Percentiles rank a stretch among this genome's conserved stretches.
Conservation (phyloP, 495 filamentous ascomycete species). For the Astrocystis sublimbata region DNA sequence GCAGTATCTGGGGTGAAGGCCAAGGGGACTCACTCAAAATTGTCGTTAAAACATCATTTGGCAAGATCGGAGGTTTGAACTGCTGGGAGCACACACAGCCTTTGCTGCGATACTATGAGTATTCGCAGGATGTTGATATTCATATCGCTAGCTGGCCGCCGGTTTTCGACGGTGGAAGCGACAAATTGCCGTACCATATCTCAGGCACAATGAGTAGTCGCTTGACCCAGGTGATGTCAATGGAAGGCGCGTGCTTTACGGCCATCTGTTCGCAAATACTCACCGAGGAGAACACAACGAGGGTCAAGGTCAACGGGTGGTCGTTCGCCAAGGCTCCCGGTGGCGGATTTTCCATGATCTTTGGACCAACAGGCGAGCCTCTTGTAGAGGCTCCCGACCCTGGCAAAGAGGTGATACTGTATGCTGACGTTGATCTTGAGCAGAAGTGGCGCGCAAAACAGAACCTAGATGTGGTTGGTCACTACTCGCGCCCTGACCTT, state of each 20-base stretch:
- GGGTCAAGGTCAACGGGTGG: conserved; percentile 49
- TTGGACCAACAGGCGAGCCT: conserved; percentile 54
- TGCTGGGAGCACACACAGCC: conserved; percentile 66
- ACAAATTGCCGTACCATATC: conserved; percentile 31
- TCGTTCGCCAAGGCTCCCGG: conserved; percentile 36
- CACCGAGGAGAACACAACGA: conserved; percentile 42
- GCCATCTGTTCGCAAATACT: conserved; percentile 55
- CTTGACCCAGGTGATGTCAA: conserved; percentile 34
- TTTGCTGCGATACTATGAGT: conserved; percentile 59
- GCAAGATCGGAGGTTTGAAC: conserved; percentile 49
- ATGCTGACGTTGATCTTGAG: conserved; percentile 48
- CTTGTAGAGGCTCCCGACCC: conserved; percentile 29
- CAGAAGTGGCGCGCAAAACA: conserved; percentile 35
- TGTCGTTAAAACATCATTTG: conserved; percentile 45
- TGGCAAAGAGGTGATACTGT: conserved; percentile 47
- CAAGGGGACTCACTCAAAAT: conserved; percentile 38
- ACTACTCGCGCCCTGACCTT: conserved; percentile 57
- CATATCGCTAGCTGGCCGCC: conserved; percentile 63
- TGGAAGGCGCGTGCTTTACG: conserved; percentile 46
- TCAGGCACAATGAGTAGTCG: conserved; percentile 37
- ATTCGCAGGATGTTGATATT: conserved; percentile 51
- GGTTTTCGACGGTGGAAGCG: conserved; percentile 25
- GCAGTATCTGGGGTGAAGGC: conserved; percentile 60
- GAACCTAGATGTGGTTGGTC: conserved; percentile 50
- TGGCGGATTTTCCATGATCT: conserved; percentile 47